These are phyloP conservation scores for Leucocoprinus sp. DNA, from an alignment of 768 basidiomycete genomes.

Conservation along the genomic window DNA sequence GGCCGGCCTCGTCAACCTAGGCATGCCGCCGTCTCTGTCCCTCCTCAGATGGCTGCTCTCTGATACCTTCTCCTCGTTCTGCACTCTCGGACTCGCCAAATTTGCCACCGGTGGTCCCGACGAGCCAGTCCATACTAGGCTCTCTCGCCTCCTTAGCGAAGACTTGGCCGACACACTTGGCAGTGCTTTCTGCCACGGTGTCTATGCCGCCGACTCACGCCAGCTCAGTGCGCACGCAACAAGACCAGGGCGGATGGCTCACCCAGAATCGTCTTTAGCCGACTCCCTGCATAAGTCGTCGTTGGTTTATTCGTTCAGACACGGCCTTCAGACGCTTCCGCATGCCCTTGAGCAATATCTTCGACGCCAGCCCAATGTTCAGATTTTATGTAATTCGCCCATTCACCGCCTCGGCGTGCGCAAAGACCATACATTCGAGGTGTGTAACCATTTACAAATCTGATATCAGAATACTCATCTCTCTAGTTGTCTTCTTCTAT, in stretches of 20 bases:
- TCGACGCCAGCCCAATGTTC: slow-evolving; percentile 43
- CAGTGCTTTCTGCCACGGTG: slow-evolving; percentile 82
- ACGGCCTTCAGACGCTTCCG: slow-evolving; percentile 67
- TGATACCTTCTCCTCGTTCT: too few species aligned
- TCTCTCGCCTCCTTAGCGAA: slow-evolving; percentile 65
- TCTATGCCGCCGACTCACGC: slow-evolving; percentile 84
- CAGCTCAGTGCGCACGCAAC: slow-evolving; percentile 67
- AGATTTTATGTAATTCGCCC: slow-evolving; percentile 37
- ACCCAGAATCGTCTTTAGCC: too few species aligned
- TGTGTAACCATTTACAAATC: slow-evolving; percentile 16
- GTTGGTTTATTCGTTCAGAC: slow-evolving; percentile 74
- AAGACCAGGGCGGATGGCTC: slow-evolving; percentile 23
- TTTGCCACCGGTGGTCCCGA: slow-evolving; percentile 48
- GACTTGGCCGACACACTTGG: slow-evolving; percentile 67
- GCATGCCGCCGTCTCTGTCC: too few species aligned
- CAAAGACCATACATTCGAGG: slow-evolving; percentile 36
- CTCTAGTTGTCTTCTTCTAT: slow-evolving; percentile 6
- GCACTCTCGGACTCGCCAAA: too few species aligned
- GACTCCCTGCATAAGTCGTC: slow-evolving; percentile 50
- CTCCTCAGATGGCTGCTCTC: too few species aligned
- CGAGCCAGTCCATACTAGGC: slow-evolving; percentile 75
- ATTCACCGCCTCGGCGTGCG: slow-evolving; percentile 27
- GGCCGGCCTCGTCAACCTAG: slow-evolving; percentile 26
- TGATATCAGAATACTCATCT: background rate
- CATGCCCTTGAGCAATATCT: slow-evolving; percentile 45